Conservation (phyloP, 2,329 filamentous ascomycete genomes). For the Xylaria polymorpha region DNA sequence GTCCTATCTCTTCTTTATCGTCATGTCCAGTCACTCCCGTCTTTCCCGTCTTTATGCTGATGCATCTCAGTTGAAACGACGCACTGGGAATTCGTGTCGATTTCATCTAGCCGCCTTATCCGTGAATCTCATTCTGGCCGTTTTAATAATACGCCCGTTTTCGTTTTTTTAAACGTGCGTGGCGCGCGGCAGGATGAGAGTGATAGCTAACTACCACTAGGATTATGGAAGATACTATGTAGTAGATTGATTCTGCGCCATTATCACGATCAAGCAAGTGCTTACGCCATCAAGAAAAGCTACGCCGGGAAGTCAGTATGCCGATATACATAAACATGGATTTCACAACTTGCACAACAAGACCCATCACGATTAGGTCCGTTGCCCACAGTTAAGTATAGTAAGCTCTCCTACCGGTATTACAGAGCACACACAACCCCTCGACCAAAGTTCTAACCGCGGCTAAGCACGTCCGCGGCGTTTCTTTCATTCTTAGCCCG, state of each 20-base stretch:
- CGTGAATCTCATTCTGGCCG: too few species aligned
- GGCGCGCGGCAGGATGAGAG: background rate
- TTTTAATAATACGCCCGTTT: background rate
- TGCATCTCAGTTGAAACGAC: background rate
- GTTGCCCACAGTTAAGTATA: background rate
- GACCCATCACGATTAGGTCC: background rate
- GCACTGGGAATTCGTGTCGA: background rate
- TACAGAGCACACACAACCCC: background rate
- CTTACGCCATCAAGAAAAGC: slow-evolving; percentile 19
- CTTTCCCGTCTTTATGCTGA: background rate
- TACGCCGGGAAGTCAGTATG: slow-evolving; percentile 11
- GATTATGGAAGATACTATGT: slow-evolving; percentile 9
- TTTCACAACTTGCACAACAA: background rate
- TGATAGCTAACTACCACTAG: background rate
- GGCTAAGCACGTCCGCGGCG: too few species aligned
- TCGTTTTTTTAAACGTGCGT: background rate
- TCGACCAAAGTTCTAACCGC: too few species aligned
- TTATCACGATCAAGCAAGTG: slow-evolving; percentile 10
- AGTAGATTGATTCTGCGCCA: slow-evolving; percentile 11
- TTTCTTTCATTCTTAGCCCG: too few species aligned
- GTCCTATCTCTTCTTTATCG: background rate
- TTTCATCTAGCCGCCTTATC: background rate
- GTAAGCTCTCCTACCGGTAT: slow-evolving; percentile 9
- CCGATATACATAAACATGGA: background rate
- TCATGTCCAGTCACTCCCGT: background rate